phyloP scores from a whole-genome alignment of 2,329 filamentous ascomycete species.

The Boeremia exigua region DNA sequence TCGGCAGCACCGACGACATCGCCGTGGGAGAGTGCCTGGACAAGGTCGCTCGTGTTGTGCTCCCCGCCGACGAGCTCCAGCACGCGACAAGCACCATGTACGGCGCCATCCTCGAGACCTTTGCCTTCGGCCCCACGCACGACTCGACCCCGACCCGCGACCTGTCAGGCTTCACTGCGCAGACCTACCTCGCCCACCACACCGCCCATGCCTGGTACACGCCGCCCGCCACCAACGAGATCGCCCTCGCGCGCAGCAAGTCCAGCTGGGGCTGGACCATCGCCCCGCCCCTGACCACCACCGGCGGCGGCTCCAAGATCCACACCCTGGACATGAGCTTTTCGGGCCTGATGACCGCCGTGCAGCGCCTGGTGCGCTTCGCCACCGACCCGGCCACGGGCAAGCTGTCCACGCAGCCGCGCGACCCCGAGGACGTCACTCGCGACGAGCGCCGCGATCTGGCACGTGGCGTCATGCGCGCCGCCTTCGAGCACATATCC shows the following conservation, averaged over 20 bases:
- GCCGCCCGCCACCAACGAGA: constrained; percentile 65
- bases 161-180: constrained; percentile 22
- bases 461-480: constrained; percentile 75
- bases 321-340: constrained; percentile 59
- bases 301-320: constrained; percentile 40
- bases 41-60: constrained; percentile 78
- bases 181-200: constrained; percentile 25
- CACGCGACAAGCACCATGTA: constrained; percentile 73
- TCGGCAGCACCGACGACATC: constrained; percentile 77
- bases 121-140: constrained; percentile 64
- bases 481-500: constrained; percentile 86
- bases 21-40: constrained; percentile 92
- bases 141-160: neutral
- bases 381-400: constrained; percentile 38
- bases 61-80: constrained; percentile 67
- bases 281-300: constrained; percentile 68
- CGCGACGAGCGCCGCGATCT: constrained; percentile 70
- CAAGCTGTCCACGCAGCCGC: constrained; percentile 37
- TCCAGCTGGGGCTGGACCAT: constrained; percentile 71
- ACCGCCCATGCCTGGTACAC: constrained; percentile 58
- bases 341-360: constrained; percentile 70
- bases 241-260: constrained; percentile 58
- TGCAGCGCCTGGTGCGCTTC: constrained; percentile 63
- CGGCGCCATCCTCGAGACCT: constrained; percentile 77
- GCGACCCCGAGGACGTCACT: constrained; percentile 52